A percentile compares a stretch with the other conserved stretches of the same genome.
Evolutionary conservation across 2,329 filamentous ascomycete species (phyloP).

Genomic region (Xylariaceae sp.): DNA sequence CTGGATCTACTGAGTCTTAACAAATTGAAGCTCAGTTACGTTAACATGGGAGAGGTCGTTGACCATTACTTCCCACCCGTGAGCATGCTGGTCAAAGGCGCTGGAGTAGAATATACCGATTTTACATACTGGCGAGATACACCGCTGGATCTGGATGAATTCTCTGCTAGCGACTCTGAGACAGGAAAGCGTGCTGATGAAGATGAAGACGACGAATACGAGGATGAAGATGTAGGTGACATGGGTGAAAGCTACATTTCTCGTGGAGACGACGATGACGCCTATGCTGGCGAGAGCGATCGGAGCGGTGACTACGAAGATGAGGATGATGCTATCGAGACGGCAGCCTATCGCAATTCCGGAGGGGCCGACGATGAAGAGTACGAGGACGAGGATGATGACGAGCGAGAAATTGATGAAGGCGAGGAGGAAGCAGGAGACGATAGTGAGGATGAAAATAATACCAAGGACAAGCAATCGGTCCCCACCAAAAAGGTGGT

Average conservation of each 20-base stretch:
- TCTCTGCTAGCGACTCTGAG: constrained; percentile 66
- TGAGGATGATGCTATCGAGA: constrained; percentile 38
- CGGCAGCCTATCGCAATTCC: constrained; percentile 36
- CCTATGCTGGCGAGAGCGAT: constrained; percentile 39
- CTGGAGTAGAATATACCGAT: constrained; percentile 92
- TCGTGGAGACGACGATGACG: constrained; percentile 33
- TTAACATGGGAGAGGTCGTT: constrained; percentile 93
- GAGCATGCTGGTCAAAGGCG: constrained; percentile 76
- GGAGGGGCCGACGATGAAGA: constrained; percentile 36
- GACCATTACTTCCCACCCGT: constrained; percentile 98
- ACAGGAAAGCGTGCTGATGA: constrained; percentile 37
- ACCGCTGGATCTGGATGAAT: constrained; percentile 79
- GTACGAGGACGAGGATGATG: constrained; percentile 26
- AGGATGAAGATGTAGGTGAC: constrained; percentile 41
- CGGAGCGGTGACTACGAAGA: constrained; percentile 41
- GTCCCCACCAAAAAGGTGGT: constrained; percentile 23
- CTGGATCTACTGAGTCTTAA: constrained; percentile 85
- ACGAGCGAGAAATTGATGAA: constrained; percentile 34
- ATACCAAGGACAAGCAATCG: constrained; percentile 16
- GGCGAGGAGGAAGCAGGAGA: constrained; percentile 34
- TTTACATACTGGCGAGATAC: constrained; percentile 93
- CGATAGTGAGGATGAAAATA: constrained; percentile 27
- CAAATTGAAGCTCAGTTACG: constrained; percentile 93
- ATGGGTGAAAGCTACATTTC: constrained; percentile 43
- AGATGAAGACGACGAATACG: constrained; percentile 39